Evolutionary conservation across 129 eudicot species (phyloP).

Genomic region (Ambrosia trifida): DNA sequence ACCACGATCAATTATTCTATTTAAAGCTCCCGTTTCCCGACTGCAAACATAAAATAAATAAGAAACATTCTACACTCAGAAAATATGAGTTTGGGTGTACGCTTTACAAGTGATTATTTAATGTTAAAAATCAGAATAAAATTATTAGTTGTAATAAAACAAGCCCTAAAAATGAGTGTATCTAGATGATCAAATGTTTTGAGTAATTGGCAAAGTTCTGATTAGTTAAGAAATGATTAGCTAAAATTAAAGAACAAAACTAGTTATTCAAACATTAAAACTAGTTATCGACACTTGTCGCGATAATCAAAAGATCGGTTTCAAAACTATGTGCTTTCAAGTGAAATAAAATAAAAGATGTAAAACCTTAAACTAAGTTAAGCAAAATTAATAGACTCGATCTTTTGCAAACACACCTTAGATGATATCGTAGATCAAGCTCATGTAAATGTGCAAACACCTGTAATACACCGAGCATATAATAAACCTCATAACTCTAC

Average conservation of each 20-base stretch:
- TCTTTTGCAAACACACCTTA: conserved; percentile 51
- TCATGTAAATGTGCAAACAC: conserved; percentile 93
- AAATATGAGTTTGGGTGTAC: background rate
- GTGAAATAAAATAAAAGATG: background rate
- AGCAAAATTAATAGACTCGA: background rate
- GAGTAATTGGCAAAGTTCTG: background rate
- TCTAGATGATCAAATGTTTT: background rate
- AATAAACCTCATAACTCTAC: conserved; percentile 9
- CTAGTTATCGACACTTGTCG: background rate
- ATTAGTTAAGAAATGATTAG: background rate
- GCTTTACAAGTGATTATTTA: background rate
- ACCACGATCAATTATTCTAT: conserved; percentile 95
- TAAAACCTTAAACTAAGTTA: background rate
- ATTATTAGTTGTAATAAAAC: background rate
- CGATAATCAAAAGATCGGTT: background rate
- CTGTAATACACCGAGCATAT: conserved; percentile 44
- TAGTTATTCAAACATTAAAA: background rate
- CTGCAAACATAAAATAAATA: conserved; percentile 43
- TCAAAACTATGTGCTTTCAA: conserved; percentile 2
- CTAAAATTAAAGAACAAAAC: background rate
- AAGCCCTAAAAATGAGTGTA: background rate
- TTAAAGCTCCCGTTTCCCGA: conserved; percentile 95
- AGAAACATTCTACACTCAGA: conserved; percentile 4
- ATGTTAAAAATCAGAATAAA: background rate
- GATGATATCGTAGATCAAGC: conserved; percentile 87